Conservation (phyloP, 73 alveolate genomes). For the Blepharisma japonicum region DNA sequence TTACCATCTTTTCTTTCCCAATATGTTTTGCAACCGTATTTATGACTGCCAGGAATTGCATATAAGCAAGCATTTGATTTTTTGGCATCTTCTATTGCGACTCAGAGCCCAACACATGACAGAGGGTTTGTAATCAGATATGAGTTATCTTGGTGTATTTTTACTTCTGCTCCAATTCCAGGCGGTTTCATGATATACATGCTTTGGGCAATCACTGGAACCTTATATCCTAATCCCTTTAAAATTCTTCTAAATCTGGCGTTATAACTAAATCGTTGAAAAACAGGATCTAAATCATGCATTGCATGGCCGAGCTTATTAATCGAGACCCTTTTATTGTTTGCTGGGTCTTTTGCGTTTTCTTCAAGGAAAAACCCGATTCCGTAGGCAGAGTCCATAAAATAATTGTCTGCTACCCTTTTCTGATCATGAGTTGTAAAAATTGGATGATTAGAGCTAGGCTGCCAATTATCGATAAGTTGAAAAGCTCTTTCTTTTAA, state of each 20-base stretch:
- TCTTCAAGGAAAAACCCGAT: conserved; percentile 23
- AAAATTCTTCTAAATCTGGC: conserved; percentile 35
- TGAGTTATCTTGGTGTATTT: conserved; percentile 65
- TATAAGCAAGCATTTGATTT: conserved; percentile 66
- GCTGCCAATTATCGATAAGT: conserved; percentile 9
- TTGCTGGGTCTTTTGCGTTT: conserved; percentile 1
- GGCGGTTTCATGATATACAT: conserved; percentile 72
- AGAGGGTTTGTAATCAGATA: conserved; percentile 57
- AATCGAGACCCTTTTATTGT: neutral
- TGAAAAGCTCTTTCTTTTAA: conserved; percentile 1
- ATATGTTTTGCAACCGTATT: conserved; percentile 30
- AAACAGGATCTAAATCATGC: conserved; percentile 69
- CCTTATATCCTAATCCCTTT: conserved; percentile 41
- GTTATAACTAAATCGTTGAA: conserved; percentile 49
- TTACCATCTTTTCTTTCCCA: conserved; percentile 30
- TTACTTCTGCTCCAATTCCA: conserved; percentile 65
- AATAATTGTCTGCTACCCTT: neutral
- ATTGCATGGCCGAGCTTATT: conserved; percentile 71
- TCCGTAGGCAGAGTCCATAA: neutral
- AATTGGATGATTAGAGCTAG: neutral
- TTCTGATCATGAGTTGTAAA: conserved; percentile 1
- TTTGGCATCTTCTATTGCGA: conserved; percentile 70
- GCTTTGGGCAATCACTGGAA: conserved; percentile 51
- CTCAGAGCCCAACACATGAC: conserved; percentile 67
- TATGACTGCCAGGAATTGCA: conserved; percentile 69